A percentile compares a stretch with the other conserved stretches of the same genome.
phyloP scores from a whole-genome alignment of 2,329 filamentous ascomycete species.

The Aureobasidium sp. region DNA sequence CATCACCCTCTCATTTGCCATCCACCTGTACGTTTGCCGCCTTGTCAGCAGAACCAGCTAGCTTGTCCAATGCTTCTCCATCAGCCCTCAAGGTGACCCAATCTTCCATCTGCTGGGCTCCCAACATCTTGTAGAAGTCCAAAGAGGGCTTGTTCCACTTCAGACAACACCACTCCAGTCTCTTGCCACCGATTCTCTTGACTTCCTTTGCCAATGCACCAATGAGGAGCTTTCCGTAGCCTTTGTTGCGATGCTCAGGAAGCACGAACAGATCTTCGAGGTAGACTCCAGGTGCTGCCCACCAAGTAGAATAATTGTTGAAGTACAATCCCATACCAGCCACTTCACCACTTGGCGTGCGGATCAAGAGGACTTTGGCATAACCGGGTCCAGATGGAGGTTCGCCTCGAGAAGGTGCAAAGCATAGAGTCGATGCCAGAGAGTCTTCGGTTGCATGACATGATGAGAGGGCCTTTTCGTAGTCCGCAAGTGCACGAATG shows the following conservation, averaged over 20 bases:
- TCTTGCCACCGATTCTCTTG: constrained; percentile 59
- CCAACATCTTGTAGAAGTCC: constrained; percentile 64
- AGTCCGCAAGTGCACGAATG: constrained; percentile 78
- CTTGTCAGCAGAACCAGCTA: constrained; percentile 38
- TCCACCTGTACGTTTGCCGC: neutral
- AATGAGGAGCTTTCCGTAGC: constrained; percentile 73
- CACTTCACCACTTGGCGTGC: constrained; percentile 33
- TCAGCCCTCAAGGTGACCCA: constrained; percentile 74
- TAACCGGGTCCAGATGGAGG: constrained; percentile 46
- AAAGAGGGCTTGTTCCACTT: constrained; percentile 92
- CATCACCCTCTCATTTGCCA: neutral
- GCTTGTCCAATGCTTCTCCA: constrained; percentile 53
- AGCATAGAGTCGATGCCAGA: constrained; percentile 69
- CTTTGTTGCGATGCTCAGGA: constrained; percentile 60
- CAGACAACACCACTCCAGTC: constrained; percentile 84
- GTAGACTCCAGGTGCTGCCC: constrained; percentile 78
- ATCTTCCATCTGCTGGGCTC: constrained; percentile 59
- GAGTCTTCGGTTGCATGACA: constrained; percentile 73
- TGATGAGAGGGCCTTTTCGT: constrained; percentile 68
- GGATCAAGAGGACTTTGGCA: constrained; percentile 67
- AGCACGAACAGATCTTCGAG: constrained; percentile 89
- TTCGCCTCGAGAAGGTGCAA: constrained; percentile 48
- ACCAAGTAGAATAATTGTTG: constrained; percentile 94
- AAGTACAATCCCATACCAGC: constrained; percentile 87
- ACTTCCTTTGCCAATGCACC: constrained; percentile 73